These are phyloP conservation scores for Tuber magnatum DNA, from an alignment of 495 filamentous ascomycete species.

Conservation along the genomic window DNA sequence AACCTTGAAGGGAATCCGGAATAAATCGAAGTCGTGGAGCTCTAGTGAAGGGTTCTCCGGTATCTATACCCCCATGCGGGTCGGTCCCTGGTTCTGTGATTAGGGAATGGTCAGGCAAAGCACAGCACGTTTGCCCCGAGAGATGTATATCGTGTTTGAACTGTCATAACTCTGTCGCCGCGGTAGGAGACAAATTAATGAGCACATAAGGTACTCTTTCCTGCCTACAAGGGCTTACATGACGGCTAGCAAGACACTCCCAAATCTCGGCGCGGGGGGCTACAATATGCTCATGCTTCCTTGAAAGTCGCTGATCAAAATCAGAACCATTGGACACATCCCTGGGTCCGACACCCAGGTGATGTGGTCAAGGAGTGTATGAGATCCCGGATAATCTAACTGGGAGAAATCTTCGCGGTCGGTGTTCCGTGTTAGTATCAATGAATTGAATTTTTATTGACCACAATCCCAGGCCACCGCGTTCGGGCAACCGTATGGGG, in stretches of 20 bases:
- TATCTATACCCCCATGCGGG: background rate
- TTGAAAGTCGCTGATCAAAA: background rate
- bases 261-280: background rate
- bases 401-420: background rate
- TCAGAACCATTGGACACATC: background rate
- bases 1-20: background rate
- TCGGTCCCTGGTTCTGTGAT: background rate
- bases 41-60: background rate
- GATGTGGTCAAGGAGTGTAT: background rate
- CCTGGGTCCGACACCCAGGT: background rate
- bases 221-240: background rate
- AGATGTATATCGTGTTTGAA: background rate
- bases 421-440: background rate
- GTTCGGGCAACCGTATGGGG: background rate
- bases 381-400: background rate
- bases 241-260: background rate
- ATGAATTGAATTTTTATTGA: background rate
- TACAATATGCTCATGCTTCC: background rate
- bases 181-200: background rate
- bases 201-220: background rate
- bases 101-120: background rate
- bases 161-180: background rate
- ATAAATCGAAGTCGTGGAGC: background rate
- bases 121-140: background rate
- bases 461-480: background rate